These are phyloP conservation scores for Paraleonurus japonicus DNA, from an alignment of 257 asterid species.

Conservation along the genomic window DNA sequence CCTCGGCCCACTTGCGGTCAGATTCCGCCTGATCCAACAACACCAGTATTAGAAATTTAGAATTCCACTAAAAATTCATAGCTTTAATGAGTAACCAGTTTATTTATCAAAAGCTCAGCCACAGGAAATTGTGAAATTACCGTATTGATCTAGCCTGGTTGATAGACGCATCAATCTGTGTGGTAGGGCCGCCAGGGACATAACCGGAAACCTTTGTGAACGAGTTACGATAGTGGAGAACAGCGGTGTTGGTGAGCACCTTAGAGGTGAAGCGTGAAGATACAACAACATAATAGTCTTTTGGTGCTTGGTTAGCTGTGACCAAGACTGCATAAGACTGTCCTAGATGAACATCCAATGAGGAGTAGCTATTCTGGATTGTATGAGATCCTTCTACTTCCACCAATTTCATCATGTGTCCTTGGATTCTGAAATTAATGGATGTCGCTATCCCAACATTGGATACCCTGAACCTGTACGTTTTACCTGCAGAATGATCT, in stretches of 20 bases:
- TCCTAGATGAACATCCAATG: conserved; percentile 83
- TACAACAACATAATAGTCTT: conserved; percentile 75
- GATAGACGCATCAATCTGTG: conserved; percentile 63
- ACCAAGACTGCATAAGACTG: conserved; percentile 91
- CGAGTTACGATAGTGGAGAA: conserved; percentile 88
- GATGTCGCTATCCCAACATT: conserved; percentile 82
- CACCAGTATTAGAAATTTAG: conserved; percentile 24
- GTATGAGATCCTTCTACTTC: conserved; percentile 99
- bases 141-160: conserved; percentile 90
- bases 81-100: too few relatives aligned
- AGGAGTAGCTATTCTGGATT: conserved; percentile 60
- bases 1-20: conserved; percentile 95
- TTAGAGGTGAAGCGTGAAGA: conserved; percentile 79
- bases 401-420: conserved; percentile 79
- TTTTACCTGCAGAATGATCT: conserved; percentile 52
- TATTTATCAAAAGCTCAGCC: neutral
- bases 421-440: conserved; percentile 84
- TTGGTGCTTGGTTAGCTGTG: conserved; percentile 74
- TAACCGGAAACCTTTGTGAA: conserved; percentile 61
- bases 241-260: conserved; percentile 76
- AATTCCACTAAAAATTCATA: neutral
- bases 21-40: conserved; percentile 59
- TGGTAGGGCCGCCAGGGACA: conserved; percentile 84
- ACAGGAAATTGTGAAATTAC: conserved; percentile 38
- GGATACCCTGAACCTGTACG: conserved; percentile 89